A percentile compares a stretch with the other conserved stretches of the same genome.
phyloP scores from a whole-genome alignment of 805 yeast species.

The Myxozyma melibiosi region DNA sequence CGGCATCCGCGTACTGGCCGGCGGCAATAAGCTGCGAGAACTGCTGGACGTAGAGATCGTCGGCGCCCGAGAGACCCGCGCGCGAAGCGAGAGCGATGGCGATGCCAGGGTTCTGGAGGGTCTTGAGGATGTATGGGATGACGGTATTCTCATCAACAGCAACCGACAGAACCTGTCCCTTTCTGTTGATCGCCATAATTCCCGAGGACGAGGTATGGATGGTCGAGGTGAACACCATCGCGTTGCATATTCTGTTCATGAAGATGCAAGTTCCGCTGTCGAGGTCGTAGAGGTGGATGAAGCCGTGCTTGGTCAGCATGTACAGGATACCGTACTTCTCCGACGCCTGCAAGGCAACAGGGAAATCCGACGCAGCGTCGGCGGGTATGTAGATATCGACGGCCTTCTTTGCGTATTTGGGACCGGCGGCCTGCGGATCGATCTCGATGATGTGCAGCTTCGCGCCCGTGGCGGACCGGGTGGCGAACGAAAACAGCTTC shows the following conservation, averaged over 20 bases:
- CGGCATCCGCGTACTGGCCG: slow-evolving; percentile 91
- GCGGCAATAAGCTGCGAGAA: slow-evolving; percentile 79
- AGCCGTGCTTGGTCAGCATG: slow-evolving; percentile 92
- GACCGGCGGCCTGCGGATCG: slow-evolving; percentile 84
- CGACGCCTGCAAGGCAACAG: slow-evolving; percentile 86
- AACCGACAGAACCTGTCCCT: slow-evolving; percentile 93
- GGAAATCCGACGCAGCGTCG: slow-evolving; percentile 95
- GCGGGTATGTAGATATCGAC: slow-evolving; percentile 96
- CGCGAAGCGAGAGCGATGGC: slow-evolving; percentile 89
- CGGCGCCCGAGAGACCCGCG: slow-evolving; percentile 98
- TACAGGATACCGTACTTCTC: slow-evolving; percentile 84
- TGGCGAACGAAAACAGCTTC: slow-evolving; percentile 90
- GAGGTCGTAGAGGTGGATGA: slow-evolving; percentile 91
- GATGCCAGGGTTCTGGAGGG: slow-evolving; percentile 79
- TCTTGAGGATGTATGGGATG: slow-evolving; percentile 85
- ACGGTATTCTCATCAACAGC: slow-evolving; percentile 82
- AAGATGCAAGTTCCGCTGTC: slow-evolving; percentile 91
- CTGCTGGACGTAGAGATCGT: slow-evolving; percentile 84
- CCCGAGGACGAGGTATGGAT: slow-evolving; percentile 74
- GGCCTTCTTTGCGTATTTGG: slow-evolving; percentile 83
- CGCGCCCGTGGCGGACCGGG: slow-evolving; percentile 72
- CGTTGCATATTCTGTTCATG: slow-evolving; percentile 94
- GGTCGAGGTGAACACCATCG: slow-evolving; percentile 89
- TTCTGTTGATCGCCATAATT: slow-evolving; percentile 87
- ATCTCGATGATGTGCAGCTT: slow-evolving; percentile 92